A percentile compares a stretch with the other conserved stretches of the same genome.
phyloP scores from a whole-genome alignment of 129 eudicot genomes.

The Solidago caesia region DNA sequence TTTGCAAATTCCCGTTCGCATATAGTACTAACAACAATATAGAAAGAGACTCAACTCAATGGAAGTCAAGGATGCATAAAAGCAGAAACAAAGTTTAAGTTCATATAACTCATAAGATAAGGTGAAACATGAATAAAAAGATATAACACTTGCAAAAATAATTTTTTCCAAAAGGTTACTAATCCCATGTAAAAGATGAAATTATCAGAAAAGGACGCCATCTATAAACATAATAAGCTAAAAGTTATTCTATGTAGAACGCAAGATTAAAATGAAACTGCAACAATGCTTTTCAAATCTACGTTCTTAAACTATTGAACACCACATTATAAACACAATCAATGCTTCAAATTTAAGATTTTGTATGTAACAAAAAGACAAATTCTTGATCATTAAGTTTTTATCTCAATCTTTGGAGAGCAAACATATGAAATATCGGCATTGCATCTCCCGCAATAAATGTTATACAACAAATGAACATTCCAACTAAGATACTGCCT shows the following conservation, averaged over 20 bases:
- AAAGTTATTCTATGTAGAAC: neutral
- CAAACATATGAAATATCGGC: constrained; percentile 18
- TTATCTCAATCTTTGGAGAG: constrained; percentile 22
- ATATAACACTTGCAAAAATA: neutral
- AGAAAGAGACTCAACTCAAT: neutral
- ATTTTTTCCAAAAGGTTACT: constrained; percentile 1
- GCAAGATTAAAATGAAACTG: constrained; percentile 1
- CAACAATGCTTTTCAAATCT: constrained; percentile 11
- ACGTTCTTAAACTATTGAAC: constrained; percentile 2
- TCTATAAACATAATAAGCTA: constrained; percentile 3
- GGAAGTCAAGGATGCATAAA: neutral
- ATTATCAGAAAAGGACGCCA: constrained; percentile 9
- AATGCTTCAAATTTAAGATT: neutral
- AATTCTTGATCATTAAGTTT: constrained; percentile 11
- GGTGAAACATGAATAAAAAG: neutral
- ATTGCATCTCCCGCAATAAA: constrained; percentile 6
- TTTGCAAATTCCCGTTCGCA: constrained; percentile 91
- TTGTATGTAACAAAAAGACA: constrained; percentile 25
- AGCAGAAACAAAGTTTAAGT: neutral
- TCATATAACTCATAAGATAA: neutral
- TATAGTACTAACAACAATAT: constrained; percentile 52
- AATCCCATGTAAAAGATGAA: neutral
- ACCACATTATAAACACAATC: constrained; percentile 14
- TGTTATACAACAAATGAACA: constrained; percentile 5
- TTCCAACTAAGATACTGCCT: constrained; percentile 5